These are phyloP conservation scores for Aegilops tauschii DNA, from an alignment of 176 grass and related monocot genomes.

Conservation along the genomic window DNA sequence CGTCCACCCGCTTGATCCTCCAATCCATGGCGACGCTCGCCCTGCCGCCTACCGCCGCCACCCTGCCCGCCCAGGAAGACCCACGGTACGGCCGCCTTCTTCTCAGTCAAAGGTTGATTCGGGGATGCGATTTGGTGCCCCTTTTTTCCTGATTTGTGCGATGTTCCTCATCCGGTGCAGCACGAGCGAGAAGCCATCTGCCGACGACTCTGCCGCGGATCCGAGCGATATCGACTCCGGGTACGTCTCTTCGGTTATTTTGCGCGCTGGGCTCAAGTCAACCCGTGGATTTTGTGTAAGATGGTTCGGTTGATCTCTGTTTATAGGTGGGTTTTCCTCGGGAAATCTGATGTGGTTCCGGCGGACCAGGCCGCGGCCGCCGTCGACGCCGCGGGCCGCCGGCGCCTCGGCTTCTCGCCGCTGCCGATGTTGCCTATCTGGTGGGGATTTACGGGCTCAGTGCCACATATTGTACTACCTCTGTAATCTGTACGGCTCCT, in stretches of 20 bases:
- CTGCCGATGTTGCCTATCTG: constrained; percentile 49
- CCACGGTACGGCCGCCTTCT: not conserved
- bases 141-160: not conserved
- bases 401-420: constrained; percentile 32
- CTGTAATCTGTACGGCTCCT: not conserved
- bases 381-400: not conserved
- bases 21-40: constrained; percentile 40
- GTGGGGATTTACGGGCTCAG: not conserved
- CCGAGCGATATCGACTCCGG: constrained; percentile 25
- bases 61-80: constrained; percentile 7
- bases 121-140: not conserved
- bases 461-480: not conserved
- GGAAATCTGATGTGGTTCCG: constrained; percentile 36
- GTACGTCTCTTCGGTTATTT: constrained; percentile 8
- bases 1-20: not conserved
- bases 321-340: constrained; percentile 45
- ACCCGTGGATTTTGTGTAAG: not conserved
- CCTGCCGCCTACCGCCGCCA: not conserved
- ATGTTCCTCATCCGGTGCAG: constrained; percentile 5
- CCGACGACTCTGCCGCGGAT: constrained; percentile 6
- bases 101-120: not conserved
- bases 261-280: not conserved
- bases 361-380: constrained; percentile 30
- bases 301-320: constrained; percentile 11
- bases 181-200: not conserved